Conservation (phyloP, 1,139 yeast species). For the Schwanniomyces etchellsii region DNA sequence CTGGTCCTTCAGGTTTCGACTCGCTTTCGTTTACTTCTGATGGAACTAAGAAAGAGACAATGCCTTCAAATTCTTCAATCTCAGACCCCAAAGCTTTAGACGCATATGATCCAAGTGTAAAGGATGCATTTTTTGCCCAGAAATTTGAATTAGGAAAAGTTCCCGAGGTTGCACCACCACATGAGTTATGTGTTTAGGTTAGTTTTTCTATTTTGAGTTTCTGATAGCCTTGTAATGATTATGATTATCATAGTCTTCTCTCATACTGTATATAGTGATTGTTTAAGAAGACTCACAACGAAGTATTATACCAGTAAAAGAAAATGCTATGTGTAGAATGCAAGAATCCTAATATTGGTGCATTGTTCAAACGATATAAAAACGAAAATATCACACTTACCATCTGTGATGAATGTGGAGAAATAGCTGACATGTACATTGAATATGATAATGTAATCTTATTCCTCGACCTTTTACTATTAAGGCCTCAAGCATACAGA, state of each 20-base stretch:
- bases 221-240: too few relatives aligned
- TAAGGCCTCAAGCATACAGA: constrained; percentile 86
- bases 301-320: background rate
- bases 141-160: constrained; percentile 58
- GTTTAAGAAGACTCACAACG: too few relatives aligned
- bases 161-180: constrained; percentile 81
- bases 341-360: constrained; percentile 49
- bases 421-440: constrained; percentile 83
- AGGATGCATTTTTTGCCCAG: constrained; percentile 45
- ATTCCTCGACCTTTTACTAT: constrained; percentile 73
- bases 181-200: constrained; percentile 16
- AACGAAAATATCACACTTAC: constrained; percentile 77
- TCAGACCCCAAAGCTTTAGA: too few relatives aligned
- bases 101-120: constrained; percentile 23
- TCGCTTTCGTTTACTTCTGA: background rate
- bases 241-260: too few relatives aligned
- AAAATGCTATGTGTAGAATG: constrained; percentile 90
- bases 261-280: too few relatives aligned
- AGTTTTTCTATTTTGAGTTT: too few relatives aligned
- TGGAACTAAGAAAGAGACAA: too few relatives aligned
- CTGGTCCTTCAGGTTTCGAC: background rate
- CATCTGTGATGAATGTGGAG: constrained; percentile 66
- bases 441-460: constrained; percentile 84
- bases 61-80: too few relatives aligned
- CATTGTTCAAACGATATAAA: constrained; percentile 68